Base-by-base conservation (phyloP, 345 rosid species). In the Camelina hispida region DNA sequence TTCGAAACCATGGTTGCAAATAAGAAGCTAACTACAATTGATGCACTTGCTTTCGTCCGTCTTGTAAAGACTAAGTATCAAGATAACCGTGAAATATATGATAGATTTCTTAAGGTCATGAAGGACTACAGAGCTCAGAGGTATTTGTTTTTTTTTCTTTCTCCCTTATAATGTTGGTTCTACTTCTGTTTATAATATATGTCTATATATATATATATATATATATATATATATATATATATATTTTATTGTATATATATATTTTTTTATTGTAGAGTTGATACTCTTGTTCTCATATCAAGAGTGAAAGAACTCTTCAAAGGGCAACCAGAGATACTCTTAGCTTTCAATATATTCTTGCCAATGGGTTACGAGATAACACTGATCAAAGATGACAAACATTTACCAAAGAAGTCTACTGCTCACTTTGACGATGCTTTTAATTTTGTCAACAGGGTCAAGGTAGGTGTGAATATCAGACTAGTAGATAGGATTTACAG, bases 221-320 rank as follows among this genome's bases (percentile, higher is more conserved):
- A n/a, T n/a, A n/a, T n/a, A n/a, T n/a, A n/a, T n/a, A n/a, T n/a
- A n/a, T n/a, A n/a, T n/a, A n/a, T n/a, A n/a, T n/a, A n/a, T n/a
- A n/a, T n/a, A n/a, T n/a, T n/a, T n/a, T n/a, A n/a, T n/a, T 28
- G 1, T 28, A 28, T 28, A 28, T 28, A 28, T 28, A 28, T 28
- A 3, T 56, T 79, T 47, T 50, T 58, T 1, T 17, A 48, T 48
- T 48, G 66, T 79, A 94, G 98, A 78, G 72, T 80, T 73, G 90
- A 89, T 78, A 89, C 94, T 6, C 65, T 75, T 32, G 94, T 86
- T 79, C 95, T 93, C 65, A 88, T 89, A 73, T 85, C 79, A 54
- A 87, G 87, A 80, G 98, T 93, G 65, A 88, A 88, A 78, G 87
- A 88, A 46, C 85, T 93, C 53, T 93, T 93, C 73, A 83, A 89